phyloP scores from a whole-genome alignment of 176 grass and related monocot genomes.

The Triticum urartu region DNA sequence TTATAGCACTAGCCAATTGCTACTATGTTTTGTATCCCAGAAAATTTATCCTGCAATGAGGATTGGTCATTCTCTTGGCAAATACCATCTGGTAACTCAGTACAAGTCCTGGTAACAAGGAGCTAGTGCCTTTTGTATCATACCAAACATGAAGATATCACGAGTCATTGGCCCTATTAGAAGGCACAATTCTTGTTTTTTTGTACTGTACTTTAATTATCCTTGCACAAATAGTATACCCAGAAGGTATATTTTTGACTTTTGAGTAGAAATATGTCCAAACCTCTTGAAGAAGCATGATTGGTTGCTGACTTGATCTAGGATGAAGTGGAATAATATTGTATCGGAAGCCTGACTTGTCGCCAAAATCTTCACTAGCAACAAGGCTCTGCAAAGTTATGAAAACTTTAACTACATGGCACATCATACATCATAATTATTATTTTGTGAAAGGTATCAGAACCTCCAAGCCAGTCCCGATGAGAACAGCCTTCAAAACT shows the following conservation, averaged over 20 bases:
- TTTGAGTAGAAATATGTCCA: conserved; percentile 21
- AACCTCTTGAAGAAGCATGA: conserved; percentile 94
- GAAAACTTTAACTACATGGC: conserved; percentile 20
- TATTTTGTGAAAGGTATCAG: conserved; percentile 7
- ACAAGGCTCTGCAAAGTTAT: conserved; percentile 45
- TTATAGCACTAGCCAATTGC: background rate
- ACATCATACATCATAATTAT: conserved; percentile 14
- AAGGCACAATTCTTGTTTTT: background rate
- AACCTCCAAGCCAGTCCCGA: conserved; percentile 65
- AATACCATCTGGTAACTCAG: background rate
- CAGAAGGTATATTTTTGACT: conserved; percentile 9
- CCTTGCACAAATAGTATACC: background rate
- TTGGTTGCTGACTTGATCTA: conserved; percentile 58
- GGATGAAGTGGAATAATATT: conserved; percentile 92
- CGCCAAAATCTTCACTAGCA: conserved; percentile 55
- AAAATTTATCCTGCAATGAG: background rate
- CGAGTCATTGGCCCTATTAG: background rate
- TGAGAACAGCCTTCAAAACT: conserved; percentile 68
- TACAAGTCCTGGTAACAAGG: background rate
- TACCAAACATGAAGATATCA: conserved; percentile 14
- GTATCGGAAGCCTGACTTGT: conserved; percentile 61
- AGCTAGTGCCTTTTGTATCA: background rate
- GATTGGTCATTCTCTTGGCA: background rate
- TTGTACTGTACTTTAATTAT: background rate
- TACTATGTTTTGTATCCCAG: conserved; percentile 12